Base-by-base conservation (phyloP, 176 grass and related monocot species). In the Alloteropsis semialata region DNA sequence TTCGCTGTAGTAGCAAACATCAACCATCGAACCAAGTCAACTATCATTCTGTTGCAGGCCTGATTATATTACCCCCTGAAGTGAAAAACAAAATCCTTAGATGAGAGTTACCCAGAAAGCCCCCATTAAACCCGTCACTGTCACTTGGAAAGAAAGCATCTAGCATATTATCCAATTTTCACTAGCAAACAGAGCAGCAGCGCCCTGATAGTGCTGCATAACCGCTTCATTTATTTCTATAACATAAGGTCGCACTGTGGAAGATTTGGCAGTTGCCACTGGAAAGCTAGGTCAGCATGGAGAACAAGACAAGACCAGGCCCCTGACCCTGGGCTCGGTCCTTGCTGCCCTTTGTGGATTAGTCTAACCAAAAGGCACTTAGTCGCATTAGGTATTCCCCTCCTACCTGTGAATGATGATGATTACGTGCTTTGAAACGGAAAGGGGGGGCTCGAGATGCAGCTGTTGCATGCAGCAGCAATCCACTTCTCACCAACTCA, bases 401-500 rank as follows among this genome's bases (percentile, higher is more conserved):
- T 29, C 4, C 46, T 28, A 1, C 10, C 75, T 61, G 6, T 60
- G 25, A 67, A 34, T 53, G 45, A 81, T 53, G 45, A 81, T 81
- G 56, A 70, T 69, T 76, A 8, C 19, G 38, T 65, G 36, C 76
- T 22, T 46, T 70, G 22, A 76, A 82, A 60, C 68, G 56, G 78
- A 76, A 75, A 70, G 77, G 71, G 64, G 64, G 42, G 82, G 41
- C 71, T 85, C 53, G 71, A 84, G 50, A 54, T 59, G 77, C 63
- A 55, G 69, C 65, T 29, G 62, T 45, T 85, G 32, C 82, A 81
- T 76, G 42, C 43, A 57, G 60, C 41, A 13, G 70, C 24, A 29
- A 46, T 34, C 50, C 64, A 80, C 69, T 81, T 81, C 11, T 45
- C 42, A 81, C 82, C 82, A 62, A 76, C 77, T 76, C 34, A n/a